phyloP scores from a whole-genome alignment of 805 yeast genomes.

The Metschnikowia cerradonensis region DNA sequence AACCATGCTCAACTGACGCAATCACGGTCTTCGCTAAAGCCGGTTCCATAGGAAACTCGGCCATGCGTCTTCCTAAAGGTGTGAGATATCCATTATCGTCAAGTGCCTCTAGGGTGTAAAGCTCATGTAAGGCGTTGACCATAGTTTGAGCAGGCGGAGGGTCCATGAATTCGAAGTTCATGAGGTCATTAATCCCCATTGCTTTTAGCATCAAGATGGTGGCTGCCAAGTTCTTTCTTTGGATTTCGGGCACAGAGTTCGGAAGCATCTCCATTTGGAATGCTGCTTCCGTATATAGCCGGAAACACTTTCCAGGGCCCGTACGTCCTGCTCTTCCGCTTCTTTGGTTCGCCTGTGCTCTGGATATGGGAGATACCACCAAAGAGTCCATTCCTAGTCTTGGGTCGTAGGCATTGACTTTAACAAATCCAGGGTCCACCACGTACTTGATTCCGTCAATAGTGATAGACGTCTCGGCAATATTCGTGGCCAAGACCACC shows the following conservation, averaged over 20 bases:
- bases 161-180: slow-evolving; percentile 87
- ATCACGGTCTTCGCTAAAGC: slow-evolving; percentile 76
- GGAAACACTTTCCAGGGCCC: slow-evolving; percentile 90
- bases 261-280: slow-evolving; percentile 72
- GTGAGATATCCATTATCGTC: slow-evolving; percentile 78
- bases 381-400: slow-evolving; percentile 88
- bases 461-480: slow-evolving; percentile 95
- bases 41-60: slow-evolving; percentile 95
- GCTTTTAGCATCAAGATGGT: slow-evolving; percentile 86
- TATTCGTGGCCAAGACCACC: slow-evolving; percentile 91
- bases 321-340: slow-evolving; percentile 98
- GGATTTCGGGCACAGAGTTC: slow-evolving; percentile 85
- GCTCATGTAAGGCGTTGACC: slow-evolving; percentile 73
- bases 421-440: slow-evolving; percentile 92
- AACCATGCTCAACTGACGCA: slow-evolving; percentile 62
- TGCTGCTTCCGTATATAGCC: slow-evolving; percentile 85
- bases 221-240: slow-evolving; percentile 79
- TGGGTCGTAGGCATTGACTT: slow-evolving; percentile 84
- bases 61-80: slow-evolving; percentile 73
- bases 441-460: slow-evolving; percentile 91
- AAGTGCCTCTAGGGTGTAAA: slow-evolving; percentile 78
- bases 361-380: slow-evolving; percentile 79
- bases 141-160: slow-evolving; percentile 77
- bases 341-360: slow-evolving; percentile 94
- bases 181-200: slow-evolving; percentile 78